Evolutionary conservation across 208 protist species (phyloP).

Genomic region (Jaenimonas drosophilae): DNA sequence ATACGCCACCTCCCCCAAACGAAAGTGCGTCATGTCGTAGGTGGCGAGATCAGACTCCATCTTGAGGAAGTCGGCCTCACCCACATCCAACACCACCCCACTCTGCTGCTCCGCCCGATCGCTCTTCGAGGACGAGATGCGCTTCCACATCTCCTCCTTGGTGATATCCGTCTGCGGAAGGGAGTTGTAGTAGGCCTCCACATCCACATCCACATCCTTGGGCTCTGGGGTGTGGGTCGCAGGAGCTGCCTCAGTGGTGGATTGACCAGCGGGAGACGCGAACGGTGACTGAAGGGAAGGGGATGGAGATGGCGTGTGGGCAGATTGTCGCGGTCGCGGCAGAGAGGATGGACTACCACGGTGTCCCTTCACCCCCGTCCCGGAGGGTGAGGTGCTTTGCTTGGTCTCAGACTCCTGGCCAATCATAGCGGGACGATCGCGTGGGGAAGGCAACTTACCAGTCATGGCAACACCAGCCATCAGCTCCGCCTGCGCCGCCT

Average conservation of each 20-base stretch:
- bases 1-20: conserved; percentile 69
- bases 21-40: conserved; percentile 74
- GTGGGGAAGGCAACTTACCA: conserved; percentile 51
- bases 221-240: neutral
- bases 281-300: neutral
- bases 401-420: conserved; percentile 2
- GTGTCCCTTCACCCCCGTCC: no score
- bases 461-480: conserved; percentile 52
- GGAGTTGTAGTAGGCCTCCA: conserved; percentile 64
- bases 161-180: conserved; percentile 65
- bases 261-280: neutral
- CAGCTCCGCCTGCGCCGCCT: conserved; percentile 38
- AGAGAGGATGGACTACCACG: no score
- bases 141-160: conserved; percentile 84
- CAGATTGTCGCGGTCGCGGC: neutral
- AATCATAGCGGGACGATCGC: neutral
- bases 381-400: neutral
- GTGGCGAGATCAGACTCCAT: conserved; percentile 72
- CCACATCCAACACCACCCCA: conserved; percentile 24
- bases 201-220: conserved; percentile 21
- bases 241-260: neutral
- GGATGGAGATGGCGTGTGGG: neutral
- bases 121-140: conserved; percentile 30
- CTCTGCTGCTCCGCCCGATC: conserved; percentile 28
- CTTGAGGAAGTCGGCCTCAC: conserved; percentile 73